These are phyloP conservation scores for Hypoxylon rubiginosum DNA, from an alignment of 2,329 filamentous ascomycete genomes.

Conservation along the genomic window DNA sequence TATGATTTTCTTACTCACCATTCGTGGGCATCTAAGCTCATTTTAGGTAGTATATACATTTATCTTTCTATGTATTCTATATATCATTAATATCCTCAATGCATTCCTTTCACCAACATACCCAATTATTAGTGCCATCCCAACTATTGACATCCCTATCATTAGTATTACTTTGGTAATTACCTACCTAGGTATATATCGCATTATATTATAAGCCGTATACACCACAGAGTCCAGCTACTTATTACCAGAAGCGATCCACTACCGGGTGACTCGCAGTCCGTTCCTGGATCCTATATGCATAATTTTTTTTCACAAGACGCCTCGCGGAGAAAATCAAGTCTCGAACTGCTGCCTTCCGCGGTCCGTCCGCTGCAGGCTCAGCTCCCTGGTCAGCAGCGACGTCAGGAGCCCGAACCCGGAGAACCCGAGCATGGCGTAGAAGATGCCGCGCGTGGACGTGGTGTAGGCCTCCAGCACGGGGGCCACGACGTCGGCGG, in stretches of 20 bases:
- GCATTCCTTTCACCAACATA: too few relatives aligned
- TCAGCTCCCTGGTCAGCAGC: conserved; percentile 36
- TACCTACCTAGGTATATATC: not conserved
- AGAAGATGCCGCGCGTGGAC: conserved; percentile 39
- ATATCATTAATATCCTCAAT: not conserved
- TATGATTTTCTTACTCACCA: not conserved
- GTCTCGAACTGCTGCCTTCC: conserved; percentile 36
- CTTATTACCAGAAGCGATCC: not conserved
- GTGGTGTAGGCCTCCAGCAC: conserved; percentile 30
- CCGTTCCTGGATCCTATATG: not conserved
- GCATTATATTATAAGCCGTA: not conserved
- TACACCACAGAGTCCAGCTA: not conserved
- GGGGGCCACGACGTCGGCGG: conserved; percentile 26
- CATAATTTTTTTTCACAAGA: not conserved
- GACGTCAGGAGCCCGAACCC: conserved; percentile 37
- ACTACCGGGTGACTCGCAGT: not conserved
- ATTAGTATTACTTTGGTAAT: too few relatives aligned
- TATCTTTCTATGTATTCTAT: not conserved
- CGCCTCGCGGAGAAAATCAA: conserved; percentile 3
- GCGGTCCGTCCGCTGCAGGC: conserved; percentile 33
- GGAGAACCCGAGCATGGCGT: conserved; percentile 38
- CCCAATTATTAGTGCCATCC: too few relatives aligned
- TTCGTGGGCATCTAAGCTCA: not conserved
- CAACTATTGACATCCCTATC: too few relatives aligned
- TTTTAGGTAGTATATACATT: too few relatives aligned